Conservation (phyloP, 2,329 filamentous ascomycete genomes). For the Sclerotinia subarctica region DNA sequence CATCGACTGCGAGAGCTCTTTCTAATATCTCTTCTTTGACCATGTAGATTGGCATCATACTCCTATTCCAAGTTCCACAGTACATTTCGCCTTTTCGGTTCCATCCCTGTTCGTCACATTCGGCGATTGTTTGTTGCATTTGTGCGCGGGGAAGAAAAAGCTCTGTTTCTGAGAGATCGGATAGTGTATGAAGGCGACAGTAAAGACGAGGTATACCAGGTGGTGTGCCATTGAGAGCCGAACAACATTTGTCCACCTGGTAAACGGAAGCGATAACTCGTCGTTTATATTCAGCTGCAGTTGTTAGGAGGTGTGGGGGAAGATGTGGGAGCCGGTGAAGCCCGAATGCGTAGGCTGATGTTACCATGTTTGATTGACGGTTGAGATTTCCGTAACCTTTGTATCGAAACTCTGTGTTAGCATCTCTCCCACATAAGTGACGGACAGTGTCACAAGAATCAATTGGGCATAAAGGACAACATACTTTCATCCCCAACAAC, state of each 20-base stretch:
- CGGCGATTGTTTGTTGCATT: not conserved
- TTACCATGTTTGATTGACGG: conserved; percentile 33
- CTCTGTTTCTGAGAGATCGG: conserved; percentile 33
- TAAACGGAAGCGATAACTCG: conserved; percentile 33
- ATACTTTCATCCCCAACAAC: conserved; percentile 12
- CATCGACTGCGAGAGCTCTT: conserved; percentile 33
- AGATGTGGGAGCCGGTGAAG: conserved; percentile 33
- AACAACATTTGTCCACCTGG: conserved; percentile 31
- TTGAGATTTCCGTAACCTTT: conserved; percentile 27
- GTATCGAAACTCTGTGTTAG: not conserved
- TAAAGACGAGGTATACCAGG: conserved; percentile 31
- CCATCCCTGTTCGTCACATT: conserved; percentile 33
- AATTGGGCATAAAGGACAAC: not conserved
- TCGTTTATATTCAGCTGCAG: conserved; percentile 34
- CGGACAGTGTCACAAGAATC: not conserved
- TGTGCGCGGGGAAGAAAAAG: conserved; percentile 27
- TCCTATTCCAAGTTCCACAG: conserved; percentile 26
- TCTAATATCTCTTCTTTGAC: conserved; percentile 37
- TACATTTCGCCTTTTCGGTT: conserved; percentile 28
- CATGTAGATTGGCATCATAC: conserved; percentile 17
- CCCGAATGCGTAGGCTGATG: conserved; percentile 29
- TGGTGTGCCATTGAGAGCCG: conserved; percentile 33
- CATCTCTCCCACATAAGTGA: not conserved
- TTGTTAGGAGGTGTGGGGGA: conserved; percentile 24
- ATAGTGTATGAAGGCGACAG: conserved; percentile 29